Evolutionary conservation across 257 asterid species (phyloP).

Genomic region (Paraleonurus japonicus): DNA sequence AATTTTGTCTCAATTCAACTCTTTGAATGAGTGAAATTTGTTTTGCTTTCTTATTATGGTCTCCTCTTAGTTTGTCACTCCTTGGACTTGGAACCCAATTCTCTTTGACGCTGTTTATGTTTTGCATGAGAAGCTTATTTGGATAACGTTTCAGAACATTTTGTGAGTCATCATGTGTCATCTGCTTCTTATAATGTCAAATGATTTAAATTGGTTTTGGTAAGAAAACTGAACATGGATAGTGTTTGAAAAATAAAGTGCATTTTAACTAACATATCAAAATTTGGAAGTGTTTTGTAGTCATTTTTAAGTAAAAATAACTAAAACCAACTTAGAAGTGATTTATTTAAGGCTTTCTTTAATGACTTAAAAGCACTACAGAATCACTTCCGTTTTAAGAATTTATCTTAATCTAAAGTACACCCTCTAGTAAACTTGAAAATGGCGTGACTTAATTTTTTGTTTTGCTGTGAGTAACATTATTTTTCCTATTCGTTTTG

Average conservation of each 20-base stretch:
- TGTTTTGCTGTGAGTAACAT: not conserved
- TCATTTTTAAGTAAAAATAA: not conserved
- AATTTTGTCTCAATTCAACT: not conserved
- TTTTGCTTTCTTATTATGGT: not conserved
- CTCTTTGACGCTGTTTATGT: not conserved
- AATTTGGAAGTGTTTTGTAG: not conserved
- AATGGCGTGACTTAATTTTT: not conserved
- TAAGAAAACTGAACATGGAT: not conserved
- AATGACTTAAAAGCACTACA: not conserved
- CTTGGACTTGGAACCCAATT: not conserved
- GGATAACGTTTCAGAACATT: not conserved
- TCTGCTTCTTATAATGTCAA: not conserved
- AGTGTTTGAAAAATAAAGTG: not conserved
- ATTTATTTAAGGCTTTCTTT: too few relatives aligned
- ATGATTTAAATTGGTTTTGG: not conserved
- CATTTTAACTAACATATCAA: not conserved
- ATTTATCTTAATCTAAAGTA: not conserved
- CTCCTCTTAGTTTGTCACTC: not conserved
- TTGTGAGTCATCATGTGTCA: not conserved
- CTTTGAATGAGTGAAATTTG: not conserved
- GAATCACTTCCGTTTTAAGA: not conserved
- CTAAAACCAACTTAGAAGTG: not conserved
- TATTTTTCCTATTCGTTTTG: not conserved
- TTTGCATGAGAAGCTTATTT: slow-evolving; percentile 8
- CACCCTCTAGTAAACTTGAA: not conserved